Evolutionary conservation across 106 monocot genomes (phyloP), one percentile per base, ranked within the genome.

Genomic region (Platanthera guangdongensis): DNA sequence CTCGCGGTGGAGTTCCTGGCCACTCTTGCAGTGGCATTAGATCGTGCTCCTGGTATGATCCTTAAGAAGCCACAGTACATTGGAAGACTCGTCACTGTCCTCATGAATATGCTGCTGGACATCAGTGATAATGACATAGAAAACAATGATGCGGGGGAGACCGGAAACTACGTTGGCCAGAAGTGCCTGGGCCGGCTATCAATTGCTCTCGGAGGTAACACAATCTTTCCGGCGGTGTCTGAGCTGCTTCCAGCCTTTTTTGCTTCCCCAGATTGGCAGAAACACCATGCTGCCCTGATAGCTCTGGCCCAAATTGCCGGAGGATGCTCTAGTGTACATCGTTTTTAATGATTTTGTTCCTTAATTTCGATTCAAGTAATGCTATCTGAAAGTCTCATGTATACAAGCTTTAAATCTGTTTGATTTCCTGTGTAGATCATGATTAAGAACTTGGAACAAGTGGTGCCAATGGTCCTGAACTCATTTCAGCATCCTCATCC

Each of bases 221-320:
- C 92, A 1, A 88, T 99, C 46, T 84, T 94, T 39, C 99, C 92
- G 4, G 84, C 94, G 25, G 99, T 90, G 7, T 92, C 88, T 1
- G 90, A 92, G 79, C 75, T 94, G 11, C 68, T 99, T 2, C 89
- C 88, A 2, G 80, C 71, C 1, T 94, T 87, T 68, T 76, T 94
- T 5, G 74, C 87, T 15, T 86, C 94, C 12, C 81, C 94, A 0
- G 94, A 94, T 67, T 99, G 99, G 92, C 86, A 94, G 84, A 99
- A 99, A 67, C 92, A 82, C 65, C 94, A 99, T 75, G 94, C 94
- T 16, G 92, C 99, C 0, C 84, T 94, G 57, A 90, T 94, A 64
- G 85, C 99, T 12, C 94, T 99, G 74, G 89, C 97, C 4, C 97
- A 93, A 80, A 97, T 97, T 71, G 97, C 97, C 1, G 97, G 93